Evolutionary conservation across 1,139 yeast genomes (phyloP), one percentile per base, ranked within the genome.

Genomic region (Lodderomyces orthopsilosis): DNA sequence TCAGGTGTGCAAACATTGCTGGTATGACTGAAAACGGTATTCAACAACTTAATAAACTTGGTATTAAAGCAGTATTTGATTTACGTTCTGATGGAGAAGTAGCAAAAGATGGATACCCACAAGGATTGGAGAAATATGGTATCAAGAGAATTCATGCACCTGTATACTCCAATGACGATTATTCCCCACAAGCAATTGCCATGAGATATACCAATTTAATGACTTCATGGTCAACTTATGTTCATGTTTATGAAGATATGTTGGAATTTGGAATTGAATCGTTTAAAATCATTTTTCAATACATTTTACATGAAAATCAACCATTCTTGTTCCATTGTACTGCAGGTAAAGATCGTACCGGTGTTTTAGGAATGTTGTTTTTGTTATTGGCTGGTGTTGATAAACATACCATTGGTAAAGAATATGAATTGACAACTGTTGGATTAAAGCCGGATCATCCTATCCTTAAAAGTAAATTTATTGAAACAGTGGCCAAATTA

Each of bases 291-390:
- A 69, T 85, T 26, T 79, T 84, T 51, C 62, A 65, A 40, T 76
- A 67, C 53, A 67, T 88, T 36, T 67, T 81, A 37, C 86, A 83
- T 49, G 68, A 68, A 13, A 55, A 57, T 34, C 50, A 49, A 19
- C 78, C 81, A 2, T 66, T 86, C 48, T 64, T 85, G 6, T 79
- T 83, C 58, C 94, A 86, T 57, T 88, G 95, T 61, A 80, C 91
- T 2, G 94, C 94, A 1, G 96, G 96, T 2, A 88, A 87, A 58
- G 96, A 89, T 58, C 74, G 95, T 40, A 88, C 96, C 0, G 96
- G 96, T 0, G 70, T 87, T 12, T 60, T 85, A 50, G 77, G 83
- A 3, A 86, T 88, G 80, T 62, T 88, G 44, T 66, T 87, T 2
- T 66, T 88, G 38, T 63, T 80, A 22, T 62, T 87, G 21, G 68